Evolutionary conservation across 768 basidiomycete species (phyloP).

Genomic region (Mycena capillaripes): DNA sequence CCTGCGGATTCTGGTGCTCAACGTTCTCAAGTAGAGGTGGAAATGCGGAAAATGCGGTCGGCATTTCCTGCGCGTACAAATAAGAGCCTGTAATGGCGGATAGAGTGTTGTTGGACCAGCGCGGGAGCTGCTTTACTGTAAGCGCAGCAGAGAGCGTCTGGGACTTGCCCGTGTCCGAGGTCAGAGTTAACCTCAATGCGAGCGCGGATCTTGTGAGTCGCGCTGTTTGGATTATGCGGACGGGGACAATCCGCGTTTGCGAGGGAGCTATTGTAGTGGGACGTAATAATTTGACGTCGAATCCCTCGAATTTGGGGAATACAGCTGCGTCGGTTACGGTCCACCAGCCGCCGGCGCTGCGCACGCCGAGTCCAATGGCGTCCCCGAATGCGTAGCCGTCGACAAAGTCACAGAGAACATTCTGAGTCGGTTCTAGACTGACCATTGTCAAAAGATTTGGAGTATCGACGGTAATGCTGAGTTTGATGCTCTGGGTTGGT

Average conservation of each 20-base stretch:
- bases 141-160: constrained; percentile 53
- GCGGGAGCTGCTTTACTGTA: constrained; percentile 59
- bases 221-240: constrained; percentile 59
- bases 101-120: constrained; percentile 54
- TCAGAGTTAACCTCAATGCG: constrained; percentile 56
- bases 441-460: constrained; percentile 45
- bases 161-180: constrained; percentile 41
- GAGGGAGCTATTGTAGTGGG: constrained; percentile 65
- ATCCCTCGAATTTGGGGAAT: constrained; percentile 36
- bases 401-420: constrained; percentile 77
- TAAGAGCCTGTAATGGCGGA: constrained; percentile 68
- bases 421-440: constrained; percentile 62
- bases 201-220: constrained; percentile 51
- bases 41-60: constrained; percentile 69
- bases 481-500: constrained; percentile 70
- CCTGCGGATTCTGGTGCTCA: constrained; percentile 41
- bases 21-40: constrained; percentile 61
- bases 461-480: constrained; percentile 65
- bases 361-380: constrained; percentile 74
- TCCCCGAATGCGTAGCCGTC: constrained; percentile 83
- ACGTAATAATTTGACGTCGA: constrained; percentile 46
- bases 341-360: constrained; percentile 70
- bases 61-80: constrained; percentile 66
- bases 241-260: constrained; percentile 73
- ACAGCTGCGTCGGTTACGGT: constrained; percentile 50